A percentile compares a stretch with the other conserved stretches of the same genome.
Conservation (phyloP, 805 yeast genomes). For the Candida easanensis region DNA sequence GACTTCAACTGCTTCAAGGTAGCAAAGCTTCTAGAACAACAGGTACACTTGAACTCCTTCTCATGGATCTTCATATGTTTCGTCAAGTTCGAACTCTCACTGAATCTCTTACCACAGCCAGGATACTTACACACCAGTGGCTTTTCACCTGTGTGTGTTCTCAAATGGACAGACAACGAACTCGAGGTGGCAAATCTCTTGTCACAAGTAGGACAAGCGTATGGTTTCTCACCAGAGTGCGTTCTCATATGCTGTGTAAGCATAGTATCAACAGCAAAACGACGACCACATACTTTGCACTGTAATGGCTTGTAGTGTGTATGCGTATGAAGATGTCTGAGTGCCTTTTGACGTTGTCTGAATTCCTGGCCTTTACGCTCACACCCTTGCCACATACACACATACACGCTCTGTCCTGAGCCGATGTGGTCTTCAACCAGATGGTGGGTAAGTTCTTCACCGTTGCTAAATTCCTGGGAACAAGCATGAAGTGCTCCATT, state of each 20-base stretch:
- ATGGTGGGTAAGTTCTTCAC: constrained; percentile 70
- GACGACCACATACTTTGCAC: constrained; percentile 66
- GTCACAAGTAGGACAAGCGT: constrained; percentile 65
- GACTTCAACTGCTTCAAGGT: constrained; percentile 38
- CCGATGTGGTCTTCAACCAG: constrained; percentile 66
- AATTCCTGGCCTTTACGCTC: constrained; percentile 60
- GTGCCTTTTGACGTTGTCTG: constrained; percentile 78
- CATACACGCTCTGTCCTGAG: constrained; percentile 65
- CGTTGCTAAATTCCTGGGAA: constrained; percentile 42
- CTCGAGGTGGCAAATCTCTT: constrained; percentile 81
- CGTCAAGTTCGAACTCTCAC: constrained; percentile 84
- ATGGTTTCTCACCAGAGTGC: constrained; percentile 92
- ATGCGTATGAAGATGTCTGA: constrained; percentile 86
- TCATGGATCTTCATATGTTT: constrained; percentile 84
- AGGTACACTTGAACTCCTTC: constrained; percentile 47
- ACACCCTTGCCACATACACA: constrained; percentile 80
- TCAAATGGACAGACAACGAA: constrained; percentile 74
- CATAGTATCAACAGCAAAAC: constrained; percentile 75
- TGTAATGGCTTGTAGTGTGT: constrained; percentile 78
- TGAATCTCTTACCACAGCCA: constrained; percentile 79
- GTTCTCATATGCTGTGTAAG: constrained; percentile 77
- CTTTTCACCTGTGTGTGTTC: constrained; percentile 89
- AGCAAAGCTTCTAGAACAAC: constrained; percentile 53
- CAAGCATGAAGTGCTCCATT: constrained; percentile 37
- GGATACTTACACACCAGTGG: constrained; percentile 79